Percentiles rank a stretch among this genome's conserved stretches.
phyloP scores from a whole-genome alignment of 768 basidiomycete species.

The Coprinopsis cinerea region DNA sequence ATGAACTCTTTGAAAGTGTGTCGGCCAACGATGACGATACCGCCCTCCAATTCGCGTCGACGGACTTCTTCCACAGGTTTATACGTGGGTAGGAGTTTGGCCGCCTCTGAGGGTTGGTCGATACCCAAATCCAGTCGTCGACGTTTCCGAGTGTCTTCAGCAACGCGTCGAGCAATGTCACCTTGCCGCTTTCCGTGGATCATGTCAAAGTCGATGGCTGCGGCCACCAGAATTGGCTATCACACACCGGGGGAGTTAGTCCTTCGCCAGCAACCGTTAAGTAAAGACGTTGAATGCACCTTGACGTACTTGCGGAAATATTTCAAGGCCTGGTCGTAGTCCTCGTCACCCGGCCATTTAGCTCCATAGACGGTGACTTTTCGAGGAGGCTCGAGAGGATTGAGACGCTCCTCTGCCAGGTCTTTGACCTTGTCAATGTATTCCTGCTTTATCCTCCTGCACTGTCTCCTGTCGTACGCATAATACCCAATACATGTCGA shows the following conservation, averaged over 20 bases:
- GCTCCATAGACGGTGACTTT: constrained; percentile 83
- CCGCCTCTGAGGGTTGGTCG: constrained; percentile 39
- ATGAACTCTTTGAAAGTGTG: constrained; percentile 94
- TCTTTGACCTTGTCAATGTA: constrained; percentile 79
- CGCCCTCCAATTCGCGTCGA: constrained; percentile 68
- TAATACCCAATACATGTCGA: constrained; percentile 67
- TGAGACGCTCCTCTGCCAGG: constrained; percentile 63
- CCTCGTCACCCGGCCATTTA: constrained; percentile 95
- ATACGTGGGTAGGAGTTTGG: constrained; percentile 46
- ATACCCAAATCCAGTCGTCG: constrained; percentile 65
- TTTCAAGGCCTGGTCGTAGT: constrained; percentile 73
- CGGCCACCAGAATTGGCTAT: constrained; percentile 91
- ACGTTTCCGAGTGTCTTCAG: constrained; percentile 64
- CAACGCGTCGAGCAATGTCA: constrained; percentile 72
- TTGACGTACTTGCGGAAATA: constrained; percentile 98
- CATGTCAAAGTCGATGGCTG: constrained; percentile 89
- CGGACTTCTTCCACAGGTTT: constrained; percentile 46
- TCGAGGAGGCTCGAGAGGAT: constrained; percentile 60
- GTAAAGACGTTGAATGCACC: constrained; percentile 39
- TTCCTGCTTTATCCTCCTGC: constrained; percentile 66
- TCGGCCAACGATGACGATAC: constrained; percentile 80
- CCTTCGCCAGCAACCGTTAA: constrained; percentile 8
- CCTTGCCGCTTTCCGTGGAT: constrained; percentile 78
- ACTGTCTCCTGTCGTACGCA: constrained; percentile 81
- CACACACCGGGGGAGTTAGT: constrained; percentile 7